phyloP scores from a whole-genome alignment of 306 rosid species.

The Citrullus colocynthis region DNA sequence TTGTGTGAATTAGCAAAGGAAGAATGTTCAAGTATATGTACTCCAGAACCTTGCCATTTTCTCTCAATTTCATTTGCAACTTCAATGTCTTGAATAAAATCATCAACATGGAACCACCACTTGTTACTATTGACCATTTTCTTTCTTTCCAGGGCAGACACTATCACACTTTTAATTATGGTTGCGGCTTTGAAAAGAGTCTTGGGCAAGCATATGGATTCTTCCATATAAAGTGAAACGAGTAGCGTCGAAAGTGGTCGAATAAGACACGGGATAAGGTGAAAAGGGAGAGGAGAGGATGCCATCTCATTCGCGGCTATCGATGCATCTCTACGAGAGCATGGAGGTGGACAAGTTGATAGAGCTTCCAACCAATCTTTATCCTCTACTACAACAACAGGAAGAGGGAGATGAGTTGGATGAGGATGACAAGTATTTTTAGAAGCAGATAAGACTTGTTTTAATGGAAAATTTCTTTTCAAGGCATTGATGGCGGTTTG shows the following conservation, averaged over 20 bases:
- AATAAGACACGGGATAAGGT: slow-evolving; percentile 65
- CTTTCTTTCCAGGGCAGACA: slow-evolving; percentile 46
- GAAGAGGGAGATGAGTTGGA: slow-evolving; percentile 46
- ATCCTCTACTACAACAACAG: slow-evolving; percentile 78
- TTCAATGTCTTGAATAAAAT: slow-evolving; percentile 43
- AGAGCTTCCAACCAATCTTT: slow-evolving; percentile 93
- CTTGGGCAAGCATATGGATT: slow-evolving; percentile 54
- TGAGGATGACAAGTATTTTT: background rate
- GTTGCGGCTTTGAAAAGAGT: slow-evolving; percentile 43
- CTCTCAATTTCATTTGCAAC: slow-evolving; percentile 44
- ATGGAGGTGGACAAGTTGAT: slow-evolving; percentile 58
- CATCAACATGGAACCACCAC: slow-evolving; percentile 76
- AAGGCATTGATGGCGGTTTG: slow-evolving; percentile 94
- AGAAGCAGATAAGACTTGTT: background rate
- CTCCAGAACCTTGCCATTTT: slow-evolving; percentile 40
- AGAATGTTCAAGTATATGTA: slow-evolving; percentile 27
- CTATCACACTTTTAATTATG: slow-evolving; percentile 40
- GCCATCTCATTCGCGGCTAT: slow-evolving; percentile 63
- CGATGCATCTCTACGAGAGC: slow-evolving; percentile 82
- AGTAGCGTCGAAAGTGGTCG: slow-evolving; percentile 59
- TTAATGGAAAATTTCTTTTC: background rate
- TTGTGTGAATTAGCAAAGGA: slow-evolving; percentile 19
- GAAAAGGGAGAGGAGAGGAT: slow-evolving; percentile 66
- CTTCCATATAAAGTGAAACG: slow-evolving; percentile 61
- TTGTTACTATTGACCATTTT: slow-evolving; percentile 35